Evolutionary conservation across 495 filamentous ascomycete genomes (phyloP), one percentile per base, ranked within the genome.

Genomic region (Clavariopsis aquatica): DNA sequence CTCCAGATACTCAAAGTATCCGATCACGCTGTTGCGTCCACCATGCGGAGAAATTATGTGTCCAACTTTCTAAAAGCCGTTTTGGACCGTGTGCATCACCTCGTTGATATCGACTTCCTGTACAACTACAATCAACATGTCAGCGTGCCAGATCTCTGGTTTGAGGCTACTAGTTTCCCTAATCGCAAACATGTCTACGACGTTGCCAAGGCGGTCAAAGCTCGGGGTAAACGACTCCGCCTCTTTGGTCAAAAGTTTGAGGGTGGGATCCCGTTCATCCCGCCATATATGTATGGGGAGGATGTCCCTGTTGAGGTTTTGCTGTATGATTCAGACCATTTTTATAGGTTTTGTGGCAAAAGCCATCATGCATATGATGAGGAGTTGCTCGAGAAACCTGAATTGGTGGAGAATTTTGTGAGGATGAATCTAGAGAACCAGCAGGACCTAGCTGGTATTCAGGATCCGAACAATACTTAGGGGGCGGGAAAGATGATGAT

Each of bases 201-300:
- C n/a, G 4, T 64, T 13, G 59, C 59, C 9, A 29, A 13, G 4
- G n/a, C 22, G 31, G n/a, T 67, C 22, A 55, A 59, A 34, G 49
- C 43, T 1, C 59, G 52, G n/a, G 57, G 60, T 10, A 15, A 13
- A 15, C 27, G 55, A 4, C 56, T 71, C 34, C 46, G 59, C 19
- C 22, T 71, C 22, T 68, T 64, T 29, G 59, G 13, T 3, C 24
- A 67, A 20, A 23, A 34, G 19, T 70, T 70, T 24, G 4, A 17
- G 8, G 19, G 13, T 27, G 49, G 45, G 34, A 23, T 26, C 1
- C 29, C 29, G 13, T 71, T 46, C 31, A 71, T 71, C 6, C 68
- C 64, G 12, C 68, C 68, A 0, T 71, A 64, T 26, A 58, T 71
- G 53, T 60, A 67, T 26, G 68, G 68, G 6, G 68, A 71, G 36